phyloP scores from a whole-genome alignment of 148 eudicot species.

The Camellia lanceoleosa region DNA sequence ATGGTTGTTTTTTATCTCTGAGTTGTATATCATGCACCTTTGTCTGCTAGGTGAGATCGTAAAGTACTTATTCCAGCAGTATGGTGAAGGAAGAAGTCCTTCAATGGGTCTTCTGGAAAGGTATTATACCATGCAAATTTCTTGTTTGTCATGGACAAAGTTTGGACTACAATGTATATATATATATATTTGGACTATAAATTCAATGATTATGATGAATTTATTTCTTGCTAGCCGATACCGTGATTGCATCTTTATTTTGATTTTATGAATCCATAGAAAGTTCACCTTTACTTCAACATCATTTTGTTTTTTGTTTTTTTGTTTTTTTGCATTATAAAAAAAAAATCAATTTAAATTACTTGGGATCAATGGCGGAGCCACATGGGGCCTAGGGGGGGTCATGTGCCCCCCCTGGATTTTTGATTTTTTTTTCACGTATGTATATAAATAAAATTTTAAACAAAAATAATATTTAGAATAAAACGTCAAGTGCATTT shows the following conservation, averaged over 20 bases:
- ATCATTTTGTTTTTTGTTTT: too few relatives aligned
- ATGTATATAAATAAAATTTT: too few relatives aligned
- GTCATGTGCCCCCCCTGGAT: too few relatives aligned
- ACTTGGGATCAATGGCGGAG: too few relatives aligned
- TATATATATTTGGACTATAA: neutral
- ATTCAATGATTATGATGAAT: neutral
- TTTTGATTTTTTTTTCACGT: too few relatives aligned
- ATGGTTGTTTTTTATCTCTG: neutral
- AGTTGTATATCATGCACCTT: neutral
- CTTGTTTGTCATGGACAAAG: neutral
- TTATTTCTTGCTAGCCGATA: neutral
- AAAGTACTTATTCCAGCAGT: constrained; percentile 48
- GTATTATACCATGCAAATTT: constrained; percentile 21
- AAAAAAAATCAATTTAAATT: too few relatives aligned
- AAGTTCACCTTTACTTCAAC: neutral
- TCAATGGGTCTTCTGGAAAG: constrained; percentile 53
- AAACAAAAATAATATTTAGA: too few relatives aligned
- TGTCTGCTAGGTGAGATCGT: constrained; percentile 43
- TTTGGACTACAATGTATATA: neutral
- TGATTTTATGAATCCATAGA: neutral
- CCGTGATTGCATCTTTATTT: neutral
- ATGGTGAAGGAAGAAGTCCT: constrained; percentile 47
- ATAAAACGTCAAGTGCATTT: too few relatives aligned
- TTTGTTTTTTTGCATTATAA: too few relatives aligned
- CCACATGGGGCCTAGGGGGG: too few relatives aligned